These are phyloP conservation scores for Trichoderma aggressivum DNA, from an alignment of 2,329 filamentous ascomycete species.

Conservation along the genomic window DNA sequence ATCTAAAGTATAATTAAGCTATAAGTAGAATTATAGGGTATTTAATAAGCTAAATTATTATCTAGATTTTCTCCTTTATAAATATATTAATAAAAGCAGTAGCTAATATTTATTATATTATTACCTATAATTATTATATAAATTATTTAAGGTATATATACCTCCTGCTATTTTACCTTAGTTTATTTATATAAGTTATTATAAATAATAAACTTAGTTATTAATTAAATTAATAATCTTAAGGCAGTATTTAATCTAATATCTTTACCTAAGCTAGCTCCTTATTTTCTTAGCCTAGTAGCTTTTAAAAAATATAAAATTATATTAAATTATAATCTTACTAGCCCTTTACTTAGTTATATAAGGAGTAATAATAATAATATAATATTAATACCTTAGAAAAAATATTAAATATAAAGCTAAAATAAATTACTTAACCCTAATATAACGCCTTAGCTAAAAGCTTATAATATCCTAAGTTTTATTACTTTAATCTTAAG, in stretches of 20 bases:
- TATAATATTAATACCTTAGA: not conserved
- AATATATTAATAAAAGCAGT: too few relatives aligned
- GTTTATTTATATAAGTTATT: too few relatives aligned
- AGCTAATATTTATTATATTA: too few relatives aligned
- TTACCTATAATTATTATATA: too few relatives aligned
- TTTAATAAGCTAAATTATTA: too few relatives aligned
- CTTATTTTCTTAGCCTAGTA: not conserved
- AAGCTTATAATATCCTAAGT: not conserved
- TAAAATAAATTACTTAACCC: not conserved
- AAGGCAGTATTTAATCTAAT: not conserved
- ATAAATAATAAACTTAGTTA: too few relatives aligned
- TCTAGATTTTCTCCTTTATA: too few relatives aligned
- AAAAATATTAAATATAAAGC: not conserved
- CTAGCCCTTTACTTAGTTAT: not conserved
- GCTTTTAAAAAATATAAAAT: not conserved
- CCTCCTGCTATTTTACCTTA: too few relatives aligned
- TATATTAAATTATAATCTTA: not conserved
- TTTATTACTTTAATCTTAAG: not conserved
- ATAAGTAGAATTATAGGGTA: too few relatives aligned
- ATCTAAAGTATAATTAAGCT: too few relatives aligned
- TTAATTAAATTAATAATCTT: too few relatives aligned
- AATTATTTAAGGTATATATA: too few relatives aligned
- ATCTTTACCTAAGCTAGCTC: not conserved
- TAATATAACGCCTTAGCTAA: not conserved
- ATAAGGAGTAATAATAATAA: not conserved